phyloP scores from a whole-genome alignment of 371 early-diverging fungal species.

The Mucor velutinosus region DNA sequence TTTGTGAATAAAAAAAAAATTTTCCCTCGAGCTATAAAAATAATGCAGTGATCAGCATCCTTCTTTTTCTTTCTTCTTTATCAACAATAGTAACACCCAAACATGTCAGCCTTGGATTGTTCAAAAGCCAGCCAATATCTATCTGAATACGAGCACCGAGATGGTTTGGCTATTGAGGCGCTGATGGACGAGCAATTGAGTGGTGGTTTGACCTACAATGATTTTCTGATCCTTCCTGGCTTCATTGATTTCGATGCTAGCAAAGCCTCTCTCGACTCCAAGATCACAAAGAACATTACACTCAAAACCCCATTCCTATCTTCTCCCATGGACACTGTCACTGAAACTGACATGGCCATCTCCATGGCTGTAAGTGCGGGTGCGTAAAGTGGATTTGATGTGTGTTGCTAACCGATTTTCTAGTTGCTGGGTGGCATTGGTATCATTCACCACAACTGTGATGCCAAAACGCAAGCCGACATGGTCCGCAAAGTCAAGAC shows the following conservation, averaged over 20 bases:
- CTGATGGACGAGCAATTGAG: conserved; percentile 69
- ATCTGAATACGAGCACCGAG: conserved; percentile 45
- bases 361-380: conserved; percentile 83
- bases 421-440: conserved; percentile 91
- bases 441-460: conserved; percentile 96
- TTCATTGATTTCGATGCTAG: conserved; percentile 91
- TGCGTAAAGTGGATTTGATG: too few relatives aligned
- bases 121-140: conserved; percentile 22
- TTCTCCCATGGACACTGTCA: conserved; percentile 98
- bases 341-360: conserved; percentile 96
- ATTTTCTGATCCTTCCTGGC: conserved; percentile 95
- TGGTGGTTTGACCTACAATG: conserved; percentile 96
- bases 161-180: conserved; percentile 80
- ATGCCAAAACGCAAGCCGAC: conserved; percentile 89
- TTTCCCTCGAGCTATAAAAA: not conserved
- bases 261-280: conserved; percentile 73
- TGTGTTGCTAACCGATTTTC: not conserved
- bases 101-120: conserved; percentile 20
- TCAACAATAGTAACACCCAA: not conserved
- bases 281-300: conserved; percentile 82
- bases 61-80: not conserved
- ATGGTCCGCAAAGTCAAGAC: conserved; percentile 97
- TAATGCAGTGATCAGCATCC: conserved; percentile 4
- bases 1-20: not conserved
- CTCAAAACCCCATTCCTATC: conserved; percentile 94